Base-by-base conservation (phyloP, 2,329 filamentous ascomycete genomes). In the Talaromyces albobiverticillius region DNA sequence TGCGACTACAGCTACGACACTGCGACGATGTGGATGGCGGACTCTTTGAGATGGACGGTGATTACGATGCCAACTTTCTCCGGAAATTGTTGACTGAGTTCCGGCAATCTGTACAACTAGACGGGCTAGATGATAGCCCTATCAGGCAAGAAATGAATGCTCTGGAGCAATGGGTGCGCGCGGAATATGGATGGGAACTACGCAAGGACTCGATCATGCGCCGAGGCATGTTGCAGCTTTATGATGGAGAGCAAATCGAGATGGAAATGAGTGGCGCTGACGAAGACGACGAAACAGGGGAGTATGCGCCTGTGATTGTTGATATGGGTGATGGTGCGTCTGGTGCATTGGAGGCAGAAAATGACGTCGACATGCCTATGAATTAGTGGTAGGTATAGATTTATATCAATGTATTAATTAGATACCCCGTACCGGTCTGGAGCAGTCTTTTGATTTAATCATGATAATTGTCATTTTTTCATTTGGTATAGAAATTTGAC, bases 201-300 rank as follows among this genome's bases (percentile, higher is more conserved):
- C 78, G 62, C 52, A 69, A 76, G 16, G 79, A 77, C 42, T 71
- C 74, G 16, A 78, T 82, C 59, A 74, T 84, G 18, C 78, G 78
- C 57, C 76, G 75, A 22, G 84, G 84, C 0, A 78, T 84, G 70
- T 60, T 86, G 29, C 77, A 82, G 58, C 63, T 86, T 51, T 83
- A 86, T 64, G 84, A 86, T 62, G 84, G 84, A 14, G 84, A 86
- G 66, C 72, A 76, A 58, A 78, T 86, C 3, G 82, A 84, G 59
- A 74, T 86, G 73, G 81, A 83, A 18, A 69, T 81, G 58, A 71
- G 72, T 18, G 76, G 73, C 13, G 69, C 72, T 36, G 82, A 84
- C 42, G 81, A 82, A 61, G 82, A 85, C 18, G 83, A 86, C 48
- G 83, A 86, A 67, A 79, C 76, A 11, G 84, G 84, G 10, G 83